Conservation (phyloP, 208 protist genomes). For the Crithidia thermophila region DNA sequence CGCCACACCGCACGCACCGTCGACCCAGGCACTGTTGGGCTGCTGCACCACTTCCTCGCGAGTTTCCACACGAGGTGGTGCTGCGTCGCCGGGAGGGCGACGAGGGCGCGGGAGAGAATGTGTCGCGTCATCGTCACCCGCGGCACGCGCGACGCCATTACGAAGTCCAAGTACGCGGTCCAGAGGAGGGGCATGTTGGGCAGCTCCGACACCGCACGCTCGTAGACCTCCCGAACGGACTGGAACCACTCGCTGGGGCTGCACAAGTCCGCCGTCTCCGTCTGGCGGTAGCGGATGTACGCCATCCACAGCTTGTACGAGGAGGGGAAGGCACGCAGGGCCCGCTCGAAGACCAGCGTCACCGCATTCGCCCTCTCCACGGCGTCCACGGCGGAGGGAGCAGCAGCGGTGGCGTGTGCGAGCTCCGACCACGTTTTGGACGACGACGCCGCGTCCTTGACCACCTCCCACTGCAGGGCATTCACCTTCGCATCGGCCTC, state of each 20-base stretch:
- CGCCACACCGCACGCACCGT: conserved; percentile 67
- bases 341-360: conserved; percentile 75
- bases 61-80: conserved; percentile 77
- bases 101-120: conserved; percentile 47
- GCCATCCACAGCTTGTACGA: conserved; percentile 87
- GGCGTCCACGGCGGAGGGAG: conserved; percentile 21
- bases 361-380: conserved; percentile 61
- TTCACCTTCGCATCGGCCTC: conserved; percentile 34
- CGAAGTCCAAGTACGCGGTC: conserved; percentile 72
- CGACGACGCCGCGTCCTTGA: conserved; percentile 36
- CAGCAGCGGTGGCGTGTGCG: conserved; percentile 21
- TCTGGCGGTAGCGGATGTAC: conserved; percentile 67
- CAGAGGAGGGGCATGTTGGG: conserved; percentile 82
- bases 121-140: conserved; percentile 74
- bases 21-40: conserved; percentile 42
- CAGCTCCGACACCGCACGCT: conserved; percentile 68
- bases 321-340: conserved; percentile 59
- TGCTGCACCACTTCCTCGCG: conserved; percentile 50
- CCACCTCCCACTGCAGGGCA: conserved; percentile 74
- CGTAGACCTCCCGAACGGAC: conserved; percentile 63
- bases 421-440: conserved; percentile 77
- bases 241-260: conserved; percentile 74
- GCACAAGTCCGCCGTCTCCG: conserved; percentile 48
- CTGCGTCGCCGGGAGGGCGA: conserved; percentile 72
- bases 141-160: conserved; percentile 40